phyloP scores from a whole-genome alignment of 176 grass and related monocot genomes.

The Ampelocalamus luodianensis region DNA sequence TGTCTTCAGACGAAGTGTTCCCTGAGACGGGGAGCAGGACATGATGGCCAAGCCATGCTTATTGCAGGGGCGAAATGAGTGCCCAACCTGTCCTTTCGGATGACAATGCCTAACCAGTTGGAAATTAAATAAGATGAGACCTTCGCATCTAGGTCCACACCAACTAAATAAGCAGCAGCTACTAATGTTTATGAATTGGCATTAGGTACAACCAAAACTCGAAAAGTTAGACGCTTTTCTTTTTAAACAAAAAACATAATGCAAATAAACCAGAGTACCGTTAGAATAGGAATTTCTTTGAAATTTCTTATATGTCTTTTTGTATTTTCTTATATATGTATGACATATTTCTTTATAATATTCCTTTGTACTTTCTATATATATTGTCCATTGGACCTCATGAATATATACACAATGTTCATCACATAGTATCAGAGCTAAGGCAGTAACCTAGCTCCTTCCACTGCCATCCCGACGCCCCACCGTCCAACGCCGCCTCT shows the following conservation, averaged over 20 bases:
- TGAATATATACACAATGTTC: no score
- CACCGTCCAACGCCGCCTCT: no score
- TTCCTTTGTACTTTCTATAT: no score
- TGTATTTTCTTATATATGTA: no score
- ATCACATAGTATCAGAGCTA: no score
- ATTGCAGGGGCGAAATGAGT: background rate
- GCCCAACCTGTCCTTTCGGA: background rate
- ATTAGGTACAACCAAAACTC: conserved; percentile 32
- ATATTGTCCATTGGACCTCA: no score
- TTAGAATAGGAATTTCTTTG: no score
- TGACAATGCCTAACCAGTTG: background rate
- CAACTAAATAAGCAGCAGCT: background rate
- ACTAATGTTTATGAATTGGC: conserved; percentile 18
- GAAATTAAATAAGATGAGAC: background rate
- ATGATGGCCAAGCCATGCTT: background rate
- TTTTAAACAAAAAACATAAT: background rate
- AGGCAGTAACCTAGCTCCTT: no score
- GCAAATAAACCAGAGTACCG: conserved; percentile 17
- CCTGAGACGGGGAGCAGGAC: background rate
- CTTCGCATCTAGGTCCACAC: conserved; percentile 15
- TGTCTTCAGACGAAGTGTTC: background rate
- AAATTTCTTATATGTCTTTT: no score
- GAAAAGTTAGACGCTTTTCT: background rate
- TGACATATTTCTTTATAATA: no score
- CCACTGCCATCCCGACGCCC: no score